Conservation (phyloP, 2,329 filamentous ascomycete genomes). For the Aureobasidium pullulans region DNA sequence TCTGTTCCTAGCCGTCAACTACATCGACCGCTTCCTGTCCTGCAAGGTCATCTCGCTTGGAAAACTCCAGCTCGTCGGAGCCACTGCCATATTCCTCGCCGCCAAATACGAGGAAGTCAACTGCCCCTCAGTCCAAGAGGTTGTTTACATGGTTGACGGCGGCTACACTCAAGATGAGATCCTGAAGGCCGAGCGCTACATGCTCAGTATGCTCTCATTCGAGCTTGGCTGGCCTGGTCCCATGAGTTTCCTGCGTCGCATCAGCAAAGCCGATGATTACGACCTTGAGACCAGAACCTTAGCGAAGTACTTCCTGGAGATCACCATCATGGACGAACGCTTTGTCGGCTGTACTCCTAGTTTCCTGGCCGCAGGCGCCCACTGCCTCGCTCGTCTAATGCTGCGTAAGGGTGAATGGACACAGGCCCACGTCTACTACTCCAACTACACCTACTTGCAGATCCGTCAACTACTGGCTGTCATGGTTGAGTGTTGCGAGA, state of each 20-base stretch:
- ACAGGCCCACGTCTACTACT: slow-evolving; percentile 80
- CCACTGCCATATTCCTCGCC: slow-evolving; percentile 90
- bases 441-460: slow-evolving; percentile 83
- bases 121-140: slow-evolving; percentile 88
- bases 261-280: slow-evolving; percentile 98
- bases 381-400: slow-evolving; percentile 84
- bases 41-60: slow-evolving; percentile 90
- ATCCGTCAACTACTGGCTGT: slow-evolving; percentile 68
- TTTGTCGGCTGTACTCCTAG: slow-evolving; percentile 89
- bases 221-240: slow-evolving; percentile 97
- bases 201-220: slow-evolving; percentile 93
- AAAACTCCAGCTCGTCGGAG: slow-evolving; percentile 92
- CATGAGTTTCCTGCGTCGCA: slow-evolving; percentile 93
- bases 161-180: slow-evolving; percentile 88
- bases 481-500: slow-evolving; percentile 81
- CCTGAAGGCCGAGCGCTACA: slow-evolving; percentile 93
- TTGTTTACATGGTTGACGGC: slow-evolving; percentile 96
- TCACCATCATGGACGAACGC: slow-evolving; percentile 95
- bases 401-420: slow-evolving; percentile 86
- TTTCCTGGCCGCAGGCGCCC: slow-evolving; percentile 82
- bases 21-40: slow-evolving; percentile 92
- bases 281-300: slow-evolving; percentile 90
- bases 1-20: slow-evolving; percentile 89
- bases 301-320: slow-evolving; percentile 95
- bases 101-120: slow-evolving; percentile 99